Percentiles rank a stretch among this genome's conserved stretches.
Evolutionary conservation across 306 rosid species (phyloP).

Genomic region (Begonia masoniana): DNA sequence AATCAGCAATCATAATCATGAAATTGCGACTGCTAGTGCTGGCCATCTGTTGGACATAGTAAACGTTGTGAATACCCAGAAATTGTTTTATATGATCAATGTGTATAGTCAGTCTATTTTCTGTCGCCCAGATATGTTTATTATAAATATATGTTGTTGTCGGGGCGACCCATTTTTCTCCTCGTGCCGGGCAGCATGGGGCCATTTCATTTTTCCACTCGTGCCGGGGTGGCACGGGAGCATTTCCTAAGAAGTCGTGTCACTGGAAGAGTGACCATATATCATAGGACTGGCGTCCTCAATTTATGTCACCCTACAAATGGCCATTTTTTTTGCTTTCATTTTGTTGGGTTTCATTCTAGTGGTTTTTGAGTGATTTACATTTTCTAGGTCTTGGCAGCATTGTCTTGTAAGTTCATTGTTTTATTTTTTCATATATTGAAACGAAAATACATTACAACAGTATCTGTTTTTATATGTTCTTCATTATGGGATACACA

Average conservation of each 20-base stretch:
- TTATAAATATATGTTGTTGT: constrained; percentile 41
- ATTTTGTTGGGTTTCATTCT: constrained; percentile 24
- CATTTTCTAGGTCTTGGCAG: constrained; percentile 29
- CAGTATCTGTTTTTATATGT: background rate
- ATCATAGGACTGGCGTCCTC: constrained; percentile 15
- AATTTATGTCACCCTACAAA: constrained; percentile 25
- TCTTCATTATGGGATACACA: background rate
- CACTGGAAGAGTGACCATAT: constrained; percentile 36
- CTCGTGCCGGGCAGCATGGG: constrained; percentile 9
- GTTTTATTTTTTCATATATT: background rate
- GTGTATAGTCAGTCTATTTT: constrained; percentile 46
- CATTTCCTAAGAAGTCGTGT: constrained; percentile 44
- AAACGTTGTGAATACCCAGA: constrained; percentile 54
- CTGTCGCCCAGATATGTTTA: constrained; percentile 27
- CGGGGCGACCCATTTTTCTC: constrained; percentile 49
- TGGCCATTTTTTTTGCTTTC: constrained; percentile 20
- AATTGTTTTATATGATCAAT: constrained; percentile 16
- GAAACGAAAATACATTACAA: constrained; percentile 3
- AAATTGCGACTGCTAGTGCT: background rate
- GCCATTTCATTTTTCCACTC: background rate
- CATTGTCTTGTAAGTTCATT: constrained; percentile 20
- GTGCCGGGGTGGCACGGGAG: constrained; percentile 58
- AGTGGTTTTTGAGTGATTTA: constrained; percentile 34
- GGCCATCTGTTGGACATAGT: constrained; percentile 9
- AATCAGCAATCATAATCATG: too few species aligned